These are phyloP conservation scores for Edaphochlamys debaryana DNA, from an alignment of 139 green algal genomes.

Conservation along the genomic window DNA sequence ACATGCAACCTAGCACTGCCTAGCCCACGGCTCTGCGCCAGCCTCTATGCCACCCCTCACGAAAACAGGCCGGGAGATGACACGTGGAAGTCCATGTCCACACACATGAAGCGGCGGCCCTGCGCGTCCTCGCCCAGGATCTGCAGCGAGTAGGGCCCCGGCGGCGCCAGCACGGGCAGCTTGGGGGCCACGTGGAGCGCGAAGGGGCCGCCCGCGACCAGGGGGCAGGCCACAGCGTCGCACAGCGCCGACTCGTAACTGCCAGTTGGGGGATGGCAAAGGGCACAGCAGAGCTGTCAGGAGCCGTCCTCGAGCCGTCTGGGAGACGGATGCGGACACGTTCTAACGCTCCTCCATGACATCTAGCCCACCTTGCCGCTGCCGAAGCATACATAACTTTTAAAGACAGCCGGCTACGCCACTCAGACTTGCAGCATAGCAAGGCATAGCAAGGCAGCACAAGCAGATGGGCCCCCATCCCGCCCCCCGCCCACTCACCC, in stretches of 20 bases:
- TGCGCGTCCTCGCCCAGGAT: slow-evolving; percentile 12
- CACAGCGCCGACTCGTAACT: slow-evolving; percentile 24
- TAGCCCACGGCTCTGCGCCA: too few relatives aligned
- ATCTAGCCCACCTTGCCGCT: background rate
- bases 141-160: slow-evolving; percentile 22
- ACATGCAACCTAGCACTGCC: too few relatives aligned
- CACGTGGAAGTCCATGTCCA: background rate
- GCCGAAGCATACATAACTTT: background rate
- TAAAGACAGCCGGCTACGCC: background rate
- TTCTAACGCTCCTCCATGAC: background rate
- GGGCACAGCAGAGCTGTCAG: background rate
- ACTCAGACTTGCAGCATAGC: background rate
- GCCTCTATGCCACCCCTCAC: too few relatives aligned
- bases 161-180: slow-evolving; percentile 32
- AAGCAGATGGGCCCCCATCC: background rate
- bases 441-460: background rate
- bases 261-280: background rate
- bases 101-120: slow-evolving; percentile 24
- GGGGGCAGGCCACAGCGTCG: slow-evolving; percentile 13
- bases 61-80: too few relatives aligned
- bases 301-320: background rate
- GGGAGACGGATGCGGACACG: too few relatives aligned
- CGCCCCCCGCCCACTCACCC: background rate
- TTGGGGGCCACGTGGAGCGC: slow-evolving; percentile 18
- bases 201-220: slow-evolving; percentile 3